Percentiles rank a stretch among this genome's conserved stretches.
Evolutionary conservation across 78 protist genomes (phyloP).

Genomic region (Polysphondylium violaceum): DNA sequence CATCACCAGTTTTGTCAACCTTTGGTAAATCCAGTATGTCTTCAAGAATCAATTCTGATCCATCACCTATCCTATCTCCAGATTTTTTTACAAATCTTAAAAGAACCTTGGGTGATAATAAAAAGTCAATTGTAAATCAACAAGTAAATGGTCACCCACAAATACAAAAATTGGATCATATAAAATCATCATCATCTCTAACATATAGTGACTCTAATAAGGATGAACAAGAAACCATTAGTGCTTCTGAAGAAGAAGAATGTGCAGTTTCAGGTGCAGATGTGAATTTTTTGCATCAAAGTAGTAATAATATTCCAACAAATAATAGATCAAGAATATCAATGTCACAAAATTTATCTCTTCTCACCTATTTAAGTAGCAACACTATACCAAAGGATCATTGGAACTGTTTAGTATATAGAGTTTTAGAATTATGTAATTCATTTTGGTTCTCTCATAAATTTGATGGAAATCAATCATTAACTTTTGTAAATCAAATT

Average conservation of each 20-base stretch:
- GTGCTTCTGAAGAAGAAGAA: too few species aligned
- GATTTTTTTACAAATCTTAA: not conserved
- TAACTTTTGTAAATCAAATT: constrained; percentile 16
- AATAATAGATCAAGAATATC: constrained; percentile 5
- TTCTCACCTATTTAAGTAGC: constrained; percentile 3
- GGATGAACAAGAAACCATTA: too few species aligned
- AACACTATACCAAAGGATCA: constrained; percentile 60
- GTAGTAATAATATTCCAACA: not conserved
- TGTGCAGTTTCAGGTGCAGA: too few species aligned
- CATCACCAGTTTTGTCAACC: constrained; percentile 63
- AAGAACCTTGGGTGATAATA: not conserved
- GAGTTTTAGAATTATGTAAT: constrained; percentile 18
- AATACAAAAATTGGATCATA: too few species aligned
- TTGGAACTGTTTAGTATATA: constrained; percentile 45
- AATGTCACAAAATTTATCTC: constrained; percentile 39
- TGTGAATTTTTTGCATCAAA: too few species aligned
- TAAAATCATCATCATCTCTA: constrained; percentile 5
- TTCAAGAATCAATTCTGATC: not conserved
- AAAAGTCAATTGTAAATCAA: too few species aligned
- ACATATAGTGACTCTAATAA: not conserved
- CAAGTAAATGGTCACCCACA: constrained; percentile 11
- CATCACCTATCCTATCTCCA: not conserved
- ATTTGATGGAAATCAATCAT: constrained; percentile 1
- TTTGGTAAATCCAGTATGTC: constrained; percentile 16
- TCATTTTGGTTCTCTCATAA: constrained; percentile 23